phyloP scores from a whole-genome alignment of 1,284 basidiomycete species.

The Schizophyllum amplum region DNA sequence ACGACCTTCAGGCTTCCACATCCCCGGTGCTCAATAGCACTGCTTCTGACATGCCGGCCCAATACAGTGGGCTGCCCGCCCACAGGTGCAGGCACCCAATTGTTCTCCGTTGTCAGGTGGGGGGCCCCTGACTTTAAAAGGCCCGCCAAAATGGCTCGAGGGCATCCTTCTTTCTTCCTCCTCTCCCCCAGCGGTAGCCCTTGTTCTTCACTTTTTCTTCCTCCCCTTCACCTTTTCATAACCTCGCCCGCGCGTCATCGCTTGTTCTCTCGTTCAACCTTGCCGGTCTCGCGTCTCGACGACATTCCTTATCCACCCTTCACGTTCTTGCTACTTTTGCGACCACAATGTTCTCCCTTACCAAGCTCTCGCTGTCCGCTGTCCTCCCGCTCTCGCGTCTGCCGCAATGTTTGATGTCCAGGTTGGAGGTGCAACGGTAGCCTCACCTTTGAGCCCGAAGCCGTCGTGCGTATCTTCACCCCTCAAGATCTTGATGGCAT shows the following conservation, averaged over 20 bases:
- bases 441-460: constrained; percentile 25
- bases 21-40: no score
- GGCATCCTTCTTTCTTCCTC: neutral
- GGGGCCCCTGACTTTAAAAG: neutral
- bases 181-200: neutral
- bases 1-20: no score
- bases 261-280: no score
- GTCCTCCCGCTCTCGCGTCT: constrained; percentile 15
- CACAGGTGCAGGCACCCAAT: neutral
- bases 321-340: neutral
- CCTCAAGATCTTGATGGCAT: constrained; percentile 29
- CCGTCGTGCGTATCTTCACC: constrained; percentile 19
- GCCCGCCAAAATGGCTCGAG: neutral
- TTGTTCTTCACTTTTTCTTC: neutral
- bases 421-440: constrained; percentile 24
- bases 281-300: neutral
- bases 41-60: neutral
- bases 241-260: neutral
- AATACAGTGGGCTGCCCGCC: neutral
- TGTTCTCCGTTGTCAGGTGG: neutral
- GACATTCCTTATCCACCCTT: neutral
- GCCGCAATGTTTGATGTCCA: constrained; percentile 20
- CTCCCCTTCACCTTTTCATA: neutral
- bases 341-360: constrained; percentile 11
- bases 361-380: constrained; percentile 11